phyloP scores from a whole-genome alignment of 345 rosid genomes.

The Brassica cretica region DNA sequence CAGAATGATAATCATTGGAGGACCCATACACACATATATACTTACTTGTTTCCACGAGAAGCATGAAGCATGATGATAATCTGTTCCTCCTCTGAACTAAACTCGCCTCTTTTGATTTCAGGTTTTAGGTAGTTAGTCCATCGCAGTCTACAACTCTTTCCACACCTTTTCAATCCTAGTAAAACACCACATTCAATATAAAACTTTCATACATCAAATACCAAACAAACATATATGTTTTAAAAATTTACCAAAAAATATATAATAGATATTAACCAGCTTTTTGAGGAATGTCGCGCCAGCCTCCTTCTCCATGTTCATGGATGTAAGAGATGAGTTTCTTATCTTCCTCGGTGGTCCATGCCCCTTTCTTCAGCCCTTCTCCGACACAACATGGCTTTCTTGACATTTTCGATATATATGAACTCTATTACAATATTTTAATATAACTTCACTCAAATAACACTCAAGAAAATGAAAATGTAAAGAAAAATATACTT shows the following conservation, averaged over 20 bases:
- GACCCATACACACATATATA: neutral
- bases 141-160: constrained; percentile 53
- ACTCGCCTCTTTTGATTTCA: constrained; percentile 48
- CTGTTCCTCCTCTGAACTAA: constrained; percentile 46
- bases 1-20: neutral
- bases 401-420: constrained; percentile 32
- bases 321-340: constrained; percentile 1
- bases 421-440: neutral
- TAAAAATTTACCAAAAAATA: too few species aligned
- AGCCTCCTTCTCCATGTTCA: neutral
- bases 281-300: neutral
- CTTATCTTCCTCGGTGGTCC: neutral
- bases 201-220: neutral
- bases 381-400: constrained; percentile 36
- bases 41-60: constrained; percentile 50
- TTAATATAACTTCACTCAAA: constrained; percentile 13
- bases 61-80: constrained; percentile 52
- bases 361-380: neutral
- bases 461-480: neutral
- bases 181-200: constrained; percentile 1
- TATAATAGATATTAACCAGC: neutral
- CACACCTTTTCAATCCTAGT: constrained; percentile 47
- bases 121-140: constrained; percentile 51
- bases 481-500: neutral
- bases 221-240: neutral